Percentiles rank a stretch among this genome's conserved stretches.
Conservation (phyloP, 139 green algal species). For the Chlorella vulgaris region DNA sequence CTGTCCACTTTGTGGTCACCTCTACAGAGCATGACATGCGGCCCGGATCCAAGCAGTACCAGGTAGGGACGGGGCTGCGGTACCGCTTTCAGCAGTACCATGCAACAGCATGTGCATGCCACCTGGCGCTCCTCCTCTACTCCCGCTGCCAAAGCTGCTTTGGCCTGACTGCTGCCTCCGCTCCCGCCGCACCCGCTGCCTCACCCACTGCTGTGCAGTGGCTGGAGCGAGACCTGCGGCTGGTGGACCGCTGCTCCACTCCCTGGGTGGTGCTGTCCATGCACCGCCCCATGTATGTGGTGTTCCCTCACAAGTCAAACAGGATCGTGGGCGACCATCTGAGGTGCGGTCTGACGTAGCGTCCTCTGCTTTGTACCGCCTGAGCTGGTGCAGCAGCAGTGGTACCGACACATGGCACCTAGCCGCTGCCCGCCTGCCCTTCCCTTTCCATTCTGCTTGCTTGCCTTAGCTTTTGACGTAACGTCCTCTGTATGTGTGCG, state of each 20-base stretch:
- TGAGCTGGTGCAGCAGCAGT: too few relatives aligned
- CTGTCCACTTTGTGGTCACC: constrained; percentile 23
- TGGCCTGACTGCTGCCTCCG: not conserved
- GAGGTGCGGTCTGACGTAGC: not conserved
- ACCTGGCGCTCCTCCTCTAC: too few relatives aligned
- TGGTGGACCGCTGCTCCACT: constrained; percentile 74
- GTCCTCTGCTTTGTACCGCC: too few relatives aligned
- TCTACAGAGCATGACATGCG: constrained; percentile 77
- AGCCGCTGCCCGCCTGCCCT: too few relatives aligned
- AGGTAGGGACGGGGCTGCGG: constrained; percentile 14
- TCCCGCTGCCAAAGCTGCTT: too few relatives aligned
- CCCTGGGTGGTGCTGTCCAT: constrained; percentile 75
- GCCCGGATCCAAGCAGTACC: constrained; percentile 61
- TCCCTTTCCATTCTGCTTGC: too few relatives aligned
- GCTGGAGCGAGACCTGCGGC: constrained; percentile 65
- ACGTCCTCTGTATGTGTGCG: too few relatives aligned
- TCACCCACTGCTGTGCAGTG: constrained; percentile 56
- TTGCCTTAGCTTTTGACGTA: too few relatives aligned
- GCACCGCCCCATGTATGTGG: constrained; percentile 86
- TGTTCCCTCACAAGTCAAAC: constrained; percentile 83
- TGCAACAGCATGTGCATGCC: too few relatives aligned
- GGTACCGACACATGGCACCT: too few relatives aligned
- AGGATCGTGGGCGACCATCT: constrained; percentile 71
- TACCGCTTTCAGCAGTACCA: not conserved
- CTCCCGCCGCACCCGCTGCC: not conserved